Conservation (phyloP, 805 yeast species). For the Metschnikowia similis region DNA sequence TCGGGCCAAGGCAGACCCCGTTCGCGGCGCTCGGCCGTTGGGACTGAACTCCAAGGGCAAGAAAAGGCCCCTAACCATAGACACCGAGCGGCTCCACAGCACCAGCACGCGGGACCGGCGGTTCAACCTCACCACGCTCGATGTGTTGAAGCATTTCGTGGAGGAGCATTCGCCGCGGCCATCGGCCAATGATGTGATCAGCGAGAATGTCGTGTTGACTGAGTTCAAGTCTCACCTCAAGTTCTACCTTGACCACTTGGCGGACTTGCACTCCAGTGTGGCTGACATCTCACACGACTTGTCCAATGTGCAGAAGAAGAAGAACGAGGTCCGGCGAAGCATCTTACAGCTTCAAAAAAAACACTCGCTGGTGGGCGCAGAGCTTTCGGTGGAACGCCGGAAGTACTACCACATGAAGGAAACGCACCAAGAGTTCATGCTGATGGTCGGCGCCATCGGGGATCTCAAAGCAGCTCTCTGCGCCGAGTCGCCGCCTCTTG, state of each 20-base stretch:
- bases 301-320: slow-evolving; percentile 25
- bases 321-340: slow-evolving; percentile 27
- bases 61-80: slow-evolving; percentile 28
- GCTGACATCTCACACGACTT: slow-evolving; percentile 29
- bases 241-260: slow-evolving; percentile 26
- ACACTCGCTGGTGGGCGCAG: slow-evolving; percentile 31
- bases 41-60: slow-evolving; percentile 19
- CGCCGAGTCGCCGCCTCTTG: neutral
- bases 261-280: slow-evolving; percentile 34
- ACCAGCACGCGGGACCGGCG: slow-evolving; percentile 22
- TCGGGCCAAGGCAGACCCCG: neutral
- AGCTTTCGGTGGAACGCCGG: slow-evolving; percentile 25
- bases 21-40: slow-evolving; percentile 5
- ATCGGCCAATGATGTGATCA: slow-evolving; percentile 13
- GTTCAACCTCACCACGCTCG: slow-evolving; percentile 29
- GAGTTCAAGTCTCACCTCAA: slow-evolving; percentile 30
- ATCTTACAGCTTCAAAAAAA: slow-evolving; percentile 27
- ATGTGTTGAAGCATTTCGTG: slow-evolving; percentile 33
- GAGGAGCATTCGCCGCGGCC: slow-evolving; percentile 24
- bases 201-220: slow-evolving; percentile 23
- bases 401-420: slow-evolving; percentile 16
- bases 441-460: slow-evolving; percentile 8
- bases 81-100: slow-evolving; percentile 25
- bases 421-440: slow-evolving; percentile 16
- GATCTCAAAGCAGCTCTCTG: slow-evolving; percentile 6